A percentile compares a stretch with the other conserved stretches of the same genome.
Conservation (phyloP, 2,329 filamentous ascomycete genomes). For the Aspergillus cejpii region DNA sequence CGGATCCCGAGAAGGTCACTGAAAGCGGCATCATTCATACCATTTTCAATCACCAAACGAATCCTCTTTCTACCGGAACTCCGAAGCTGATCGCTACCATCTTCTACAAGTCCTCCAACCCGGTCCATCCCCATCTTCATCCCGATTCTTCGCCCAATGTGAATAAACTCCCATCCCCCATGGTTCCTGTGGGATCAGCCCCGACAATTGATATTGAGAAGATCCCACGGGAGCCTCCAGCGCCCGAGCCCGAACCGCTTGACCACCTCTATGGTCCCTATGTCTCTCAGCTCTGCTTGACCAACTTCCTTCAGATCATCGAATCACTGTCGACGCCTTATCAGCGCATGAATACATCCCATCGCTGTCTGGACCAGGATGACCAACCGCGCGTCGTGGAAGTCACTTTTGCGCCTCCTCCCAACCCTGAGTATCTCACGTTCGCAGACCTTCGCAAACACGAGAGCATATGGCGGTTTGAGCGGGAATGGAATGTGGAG, state of each 20-base stretch:
- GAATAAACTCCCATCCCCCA: slow-evolving; percentile 37
- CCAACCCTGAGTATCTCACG: slow-evolving; percentile 44
- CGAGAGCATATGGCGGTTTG: slow-evolving; percentile 74
- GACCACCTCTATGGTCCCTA: slow-evolving; percentile 52
- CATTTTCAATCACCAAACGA: slow-evolving; percentile 40
- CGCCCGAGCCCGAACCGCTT: slow-evolving; percentile 48
- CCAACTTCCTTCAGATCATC: slow-evolving; percentile 50
- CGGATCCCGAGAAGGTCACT: slow-evolving; percentile 37
- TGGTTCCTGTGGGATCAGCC: slow-evolving; percentile 42
- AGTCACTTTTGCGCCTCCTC: slow-evolving; percentile 47
- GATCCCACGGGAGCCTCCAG: slow-evolving; percentile 50
- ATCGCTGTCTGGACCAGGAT: slow-evolving; percentile 44
- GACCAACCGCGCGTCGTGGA: slow-evolving; percentile 48
- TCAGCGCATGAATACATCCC: slow-evolving; percentile 43
- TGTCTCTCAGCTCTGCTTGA: slow-evolving; percentile 50
- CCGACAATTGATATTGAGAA: slow-evolving; percentile 48
- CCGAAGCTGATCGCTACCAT: slow-evolving; percentile 44
- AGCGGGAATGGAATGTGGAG: slow-evolving; percentile 83
- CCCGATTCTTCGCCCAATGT: slow-evolving; percentile 41
- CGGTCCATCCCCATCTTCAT: slow-evolving; percentile 43
- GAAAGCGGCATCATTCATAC: slow-evolving; percentile 44
- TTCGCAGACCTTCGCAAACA: slow-evolving; percentile 68
- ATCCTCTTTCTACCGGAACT: slow-evolving; percentile 36
- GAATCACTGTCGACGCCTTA: slow-evolving; percentile 46
- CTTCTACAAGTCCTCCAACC: slow-evolving; percentile 43